Base-by-base conservation (phyloP, 768 basidiomycete genomes). In the Auricularia cornea region DNA sequence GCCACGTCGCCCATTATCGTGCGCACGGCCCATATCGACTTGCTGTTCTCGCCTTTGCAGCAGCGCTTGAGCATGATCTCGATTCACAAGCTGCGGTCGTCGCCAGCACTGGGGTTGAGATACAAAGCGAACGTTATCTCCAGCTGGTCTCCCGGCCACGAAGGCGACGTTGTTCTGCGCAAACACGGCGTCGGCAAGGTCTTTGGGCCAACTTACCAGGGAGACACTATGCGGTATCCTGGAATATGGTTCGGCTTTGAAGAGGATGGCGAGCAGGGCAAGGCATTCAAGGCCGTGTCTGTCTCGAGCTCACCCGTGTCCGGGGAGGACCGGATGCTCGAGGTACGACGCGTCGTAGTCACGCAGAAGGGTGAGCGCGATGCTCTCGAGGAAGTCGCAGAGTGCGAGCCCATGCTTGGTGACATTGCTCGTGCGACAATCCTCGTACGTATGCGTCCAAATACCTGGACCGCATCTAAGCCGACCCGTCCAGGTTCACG, bases 221-320 rank as follows among this genome's bases (percentile, higher is more conserved):
- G 83, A 30, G 88, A 91, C 63, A 87, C 88, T 66, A 74, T 92
- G 67, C 83, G 82, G 51, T 94, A 92, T 74, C 92, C 91, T 2
- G 91, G 91, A 0, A 79, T 93, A 35, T 87, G 86, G 82, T 94
- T 94, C 71, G 84, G 85, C 67, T 93, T 93, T 66, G 88, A 90
- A 51, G 90, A 91, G 60, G 91, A 92, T 68, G 74, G 67, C 29
- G 70, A 68, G 40, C 75, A 65, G 76, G 73, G 75, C 1, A 87
- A 89, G 63, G 78, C 81, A 5, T 67, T 81, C 66, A 86, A 84
- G 70, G 76, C 65, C 18, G 44, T 48, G 5, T 8, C 23, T 6
- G 16, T 18, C 11, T 48, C 44, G 31, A 63, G 76, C n/a, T 69
- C 70, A 51, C 62, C 71, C 11, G 59, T 75, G 1, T 78, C 80